Percentiles rank a stretch among this genome's conserved stretches.
These are phyloP conservation scores for Penicillium arizonense DNA, from an alignment of 495 filamentous ascomycete genomes.

Conservation along the genomic window DNA sequence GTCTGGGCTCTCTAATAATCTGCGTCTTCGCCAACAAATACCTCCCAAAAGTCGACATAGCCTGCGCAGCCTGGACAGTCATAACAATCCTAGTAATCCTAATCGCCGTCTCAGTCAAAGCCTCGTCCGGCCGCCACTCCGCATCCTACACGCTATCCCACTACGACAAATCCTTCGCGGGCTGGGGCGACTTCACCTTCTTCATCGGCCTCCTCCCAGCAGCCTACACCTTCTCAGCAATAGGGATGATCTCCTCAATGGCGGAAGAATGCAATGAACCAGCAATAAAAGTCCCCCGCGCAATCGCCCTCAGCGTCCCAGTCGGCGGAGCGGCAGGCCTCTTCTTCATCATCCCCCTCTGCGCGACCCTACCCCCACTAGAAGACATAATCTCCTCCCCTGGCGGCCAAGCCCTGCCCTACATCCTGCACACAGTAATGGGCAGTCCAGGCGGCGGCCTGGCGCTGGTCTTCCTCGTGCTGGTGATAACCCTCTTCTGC, in stretches of 20 bases:
- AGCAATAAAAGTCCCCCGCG: constrained; percentile 43
- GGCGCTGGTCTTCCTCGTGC: constrained; percentile 47
- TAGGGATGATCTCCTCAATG: constrained; percentile 54
- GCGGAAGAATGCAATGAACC: constrained; percentile 48
- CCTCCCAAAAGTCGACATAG: constrained; percentile 54
- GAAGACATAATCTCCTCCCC: constrained; percentile 41
- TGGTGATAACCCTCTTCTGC: constrained; percentile 64
- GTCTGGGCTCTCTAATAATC: constrained; percentile 51
- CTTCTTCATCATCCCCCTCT: constrained; percentile 50
- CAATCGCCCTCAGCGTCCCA: constrained; percentile 42
- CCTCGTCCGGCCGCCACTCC: constrained; percentile 40
- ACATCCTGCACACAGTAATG: constrained; percentile 48
- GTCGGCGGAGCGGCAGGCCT: constrained; percentile 42
- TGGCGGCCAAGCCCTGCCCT: constrained; percentile 43
- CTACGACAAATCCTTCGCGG: constrained; percentile 48
- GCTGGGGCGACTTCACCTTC: constrained; percentile 48
- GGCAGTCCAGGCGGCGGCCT: constrained; percentile 47
- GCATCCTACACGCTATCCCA: constrained; percentile 42
- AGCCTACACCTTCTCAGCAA: constrained; percentile 50
- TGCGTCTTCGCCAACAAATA: constrained; percentile 56
- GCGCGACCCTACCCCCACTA: constrained; percentile 44
- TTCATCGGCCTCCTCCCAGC: constrained; percentile 53
- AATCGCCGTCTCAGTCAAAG: constrained; percentile 41
- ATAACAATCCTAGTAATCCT: constrained; percentile 39
- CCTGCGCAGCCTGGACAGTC: constrained; percentile 41